Conservation (phyloP, 2,329 filamentous ascomycete genomes). For the Penicillium expansum region DNA sequence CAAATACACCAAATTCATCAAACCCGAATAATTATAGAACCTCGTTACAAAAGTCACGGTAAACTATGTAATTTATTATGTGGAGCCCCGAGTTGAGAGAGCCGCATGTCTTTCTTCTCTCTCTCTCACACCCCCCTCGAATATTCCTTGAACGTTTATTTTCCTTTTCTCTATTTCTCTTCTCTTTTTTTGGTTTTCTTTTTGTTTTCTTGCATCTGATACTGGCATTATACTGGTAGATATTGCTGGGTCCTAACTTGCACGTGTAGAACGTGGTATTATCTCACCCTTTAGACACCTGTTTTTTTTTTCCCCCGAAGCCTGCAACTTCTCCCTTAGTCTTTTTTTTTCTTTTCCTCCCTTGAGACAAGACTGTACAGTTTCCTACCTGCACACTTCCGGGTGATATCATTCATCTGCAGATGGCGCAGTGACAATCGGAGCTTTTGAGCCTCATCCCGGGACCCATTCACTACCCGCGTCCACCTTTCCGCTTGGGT, state of each 20-base stretch:
- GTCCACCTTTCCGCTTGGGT: slow-evolving; percentile 11
- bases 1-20: neutral
- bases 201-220: neutral
- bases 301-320: slow-evolving; percentile 3
- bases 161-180: slow-evolving; percentile 1
- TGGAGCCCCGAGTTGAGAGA: slow-evolving; percentile 1
- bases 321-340: neutral
- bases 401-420: slow-evolving; percentile 15
- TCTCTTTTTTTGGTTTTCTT: neutral
- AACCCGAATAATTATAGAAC: neutral
- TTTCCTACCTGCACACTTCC: slow-evolving; percentile 1
- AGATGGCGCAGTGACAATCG: slow-evolving; percentile 11
- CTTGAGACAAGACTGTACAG: neutral
- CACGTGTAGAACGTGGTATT: slow-evolving; percentile 4
- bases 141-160: slow-evolving; percentile 3
- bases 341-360: slow-evolving; percentile 1
- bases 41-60: neutral
- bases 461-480: slow-evolving; percentile 11
- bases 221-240: slow-evolving; percentile 4
- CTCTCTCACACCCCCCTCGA: neutral
- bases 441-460: slow-evolving; percentile 24
- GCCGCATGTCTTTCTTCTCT: slow-evolving; percentile 1
- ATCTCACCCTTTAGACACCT: neutral
- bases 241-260: neutral
- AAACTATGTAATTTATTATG: slow-evolving; percentile 2